phyloP scores from a whole-genome alignment of 148 eudicot genomes.

The Persicaria tinctoria region DNA sequence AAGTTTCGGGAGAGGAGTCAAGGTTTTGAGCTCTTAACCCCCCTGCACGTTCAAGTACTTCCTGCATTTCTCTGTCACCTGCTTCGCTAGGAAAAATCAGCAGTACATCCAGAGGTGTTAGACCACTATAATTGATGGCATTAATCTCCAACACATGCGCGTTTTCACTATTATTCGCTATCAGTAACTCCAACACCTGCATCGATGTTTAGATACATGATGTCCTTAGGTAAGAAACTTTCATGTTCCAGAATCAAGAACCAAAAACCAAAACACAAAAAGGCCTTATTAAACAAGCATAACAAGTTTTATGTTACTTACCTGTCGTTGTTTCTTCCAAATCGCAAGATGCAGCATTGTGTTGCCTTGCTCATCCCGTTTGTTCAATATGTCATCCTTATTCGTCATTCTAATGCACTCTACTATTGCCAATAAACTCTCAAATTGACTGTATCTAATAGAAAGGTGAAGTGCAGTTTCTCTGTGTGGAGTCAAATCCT shows the following conservation, averaged over 20 bases:
- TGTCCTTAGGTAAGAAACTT: not conserved
- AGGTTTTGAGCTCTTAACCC: not conserved
- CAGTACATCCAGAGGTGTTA: not conserved
- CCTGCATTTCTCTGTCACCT: not conserved
- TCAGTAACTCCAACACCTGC: constrained; percentile 38
- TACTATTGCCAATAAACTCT: constrained; percentile 26
- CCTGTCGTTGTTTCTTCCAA: constrained; percentile 52
- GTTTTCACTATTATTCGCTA: constrained; percentile 5
- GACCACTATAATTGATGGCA: not conserved
- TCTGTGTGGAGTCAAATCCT: constrained; percentile 33
- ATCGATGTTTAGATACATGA: not conserved
- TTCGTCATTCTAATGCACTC: constrained; percentile 24
- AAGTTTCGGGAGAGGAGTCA: not conserved
- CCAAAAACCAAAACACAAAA: not conserved
- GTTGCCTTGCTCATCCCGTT: constrained; percentile 38
- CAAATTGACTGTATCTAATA: constrained; percentile 34
- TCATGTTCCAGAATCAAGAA: not conserved
- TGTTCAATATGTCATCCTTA: constrained; percentile 32
- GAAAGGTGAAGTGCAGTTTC: constrained; percentile 61
- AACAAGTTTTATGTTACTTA: constrained; percentile 12
- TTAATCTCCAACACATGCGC: not conserved
- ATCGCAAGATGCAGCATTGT: constrained; percentile 51
- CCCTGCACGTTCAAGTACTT: not conserved
- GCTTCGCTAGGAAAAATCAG: not conserved
- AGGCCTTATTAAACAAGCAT: no score